Percentiles rank a stretch among this genome's conserved stretches.
phyloP scores from a whole-genome alignment of 2,329 filamentous ascomycete genomes.

The Fusarium sp. region DNA sequence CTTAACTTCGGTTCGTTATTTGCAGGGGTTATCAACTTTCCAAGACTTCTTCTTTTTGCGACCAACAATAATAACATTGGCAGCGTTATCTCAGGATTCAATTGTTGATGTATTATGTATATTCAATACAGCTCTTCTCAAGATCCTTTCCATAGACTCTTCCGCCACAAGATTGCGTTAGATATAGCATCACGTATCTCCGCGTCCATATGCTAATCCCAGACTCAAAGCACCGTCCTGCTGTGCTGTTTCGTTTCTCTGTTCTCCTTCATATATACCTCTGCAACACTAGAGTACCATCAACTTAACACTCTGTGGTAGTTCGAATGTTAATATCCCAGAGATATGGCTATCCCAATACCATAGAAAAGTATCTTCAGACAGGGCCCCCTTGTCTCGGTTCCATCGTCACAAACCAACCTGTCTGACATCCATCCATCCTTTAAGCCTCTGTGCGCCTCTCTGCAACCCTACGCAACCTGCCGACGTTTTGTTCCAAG shows the following conservation, averaged over 20 bases:
- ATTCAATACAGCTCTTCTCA: not conserved
- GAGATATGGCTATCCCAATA: not conserved
- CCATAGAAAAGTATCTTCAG: not conserved
- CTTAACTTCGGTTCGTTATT: not conserved
- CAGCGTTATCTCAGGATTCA: not conserved
- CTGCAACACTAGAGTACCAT: not conserved
- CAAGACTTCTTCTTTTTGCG: not conserved
- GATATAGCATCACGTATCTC: constrained; percentile 25
- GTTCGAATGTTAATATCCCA: not conserved
- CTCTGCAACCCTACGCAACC: constrained; percentile 10
- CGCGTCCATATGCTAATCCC: constrained; percentile 13
- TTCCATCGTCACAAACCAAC: constrained; percentile 16
- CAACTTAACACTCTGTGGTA: not conserved
- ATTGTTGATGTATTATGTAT: not conserved
- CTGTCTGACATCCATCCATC: constrained; percentile 15
- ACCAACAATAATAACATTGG: not conserved
- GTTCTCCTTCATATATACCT: not conserved
- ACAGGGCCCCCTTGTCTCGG: constrained; percentile 28
- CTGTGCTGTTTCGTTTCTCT: not conserved
- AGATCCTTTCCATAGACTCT: not conserved
- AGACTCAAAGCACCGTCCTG: not conserved
- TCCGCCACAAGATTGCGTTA: not conserved
- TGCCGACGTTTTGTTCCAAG: constrained; percentile 4
- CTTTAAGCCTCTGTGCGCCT: constrained; percentile 5
- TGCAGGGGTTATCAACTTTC: constrained; percentile 6